These are phyloP conservation scores for Solanum pinnatisectum DNA, from an alignment of 257 asterid genomes.

Conservation along the genomic window DNA sequence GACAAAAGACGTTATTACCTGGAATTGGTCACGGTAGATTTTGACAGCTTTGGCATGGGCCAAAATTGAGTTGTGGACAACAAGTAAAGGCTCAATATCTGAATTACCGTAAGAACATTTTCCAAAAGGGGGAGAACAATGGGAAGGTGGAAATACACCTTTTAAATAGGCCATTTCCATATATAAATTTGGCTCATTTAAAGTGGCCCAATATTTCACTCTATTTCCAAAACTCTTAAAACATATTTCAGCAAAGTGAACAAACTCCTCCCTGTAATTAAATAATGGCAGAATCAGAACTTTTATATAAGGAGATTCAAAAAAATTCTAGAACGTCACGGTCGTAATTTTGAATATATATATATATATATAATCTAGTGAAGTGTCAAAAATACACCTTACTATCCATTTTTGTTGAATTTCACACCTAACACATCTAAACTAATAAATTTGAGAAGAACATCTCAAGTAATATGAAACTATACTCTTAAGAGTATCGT, in stretches of 20 bases:
- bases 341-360: background rate
- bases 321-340: too few relatives aligned
- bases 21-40: slow-evolving; percentile 37
- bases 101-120: slow-evolving; percentile 58
- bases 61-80: slow-evolving; percentile 38
- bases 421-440: too few relatives aligned
- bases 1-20: background rate
- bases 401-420: too few relatives aligned
- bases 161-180: slow-evolving; percentile 28
- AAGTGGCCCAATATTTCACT: slow-evolving; percentile 57
- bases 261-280: slow-evolving; percentile 47
- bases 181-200: slow-evolving; percentile 55
- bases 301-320: background rate
- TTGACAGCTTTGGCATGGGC: slow-evolving; percentile 70
- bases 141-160: slow-evolving; percentile 46
- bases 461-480: too few relatives aligned
- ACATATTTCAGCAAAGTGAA: slow-evolving; percentile 46
- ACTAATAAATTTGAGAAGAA: too few relatives aligned
- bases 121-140: slow-evolving; percentile 70
- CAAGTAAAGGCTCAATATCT: too few relatives aligned
- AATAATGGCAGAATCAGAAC: background rate
- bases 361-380: too few relatives aligned
- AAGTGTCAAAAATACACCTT: too few relatives aligned
- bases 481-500: too few relatives aligned
- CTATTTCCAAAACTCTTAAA: slow-evolving; percentile 50